These are phyloP conservation scores for Naganishia vishniacii DNA, from an alignment of 768 basidiomycete species.

Conservation along the genomic window DNA sequence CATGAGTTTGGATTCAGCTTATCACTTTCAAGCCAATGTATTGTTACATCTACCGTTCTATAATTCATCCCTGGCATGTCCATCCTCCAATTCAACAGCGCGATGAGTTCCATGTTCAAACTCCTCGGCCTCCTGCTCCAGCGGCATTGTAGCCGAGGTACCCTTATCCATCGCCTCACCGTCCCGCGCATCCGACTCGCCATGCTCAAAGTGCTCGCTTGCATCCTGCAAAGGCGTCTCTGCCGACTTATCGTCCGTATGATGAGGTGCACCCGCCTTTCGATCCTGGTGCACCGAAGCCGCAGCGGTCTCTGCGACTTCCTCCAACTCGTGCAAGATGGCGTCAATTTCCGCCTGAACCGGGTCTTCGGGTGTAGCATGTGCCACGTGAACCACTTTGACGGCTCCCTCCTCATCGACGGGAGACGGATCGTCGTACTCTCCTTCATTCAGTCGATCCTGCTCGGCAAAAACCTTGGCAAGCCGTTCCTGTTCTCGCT, in stretches of 20 bases:
- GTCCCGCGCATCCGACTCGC: background rate
- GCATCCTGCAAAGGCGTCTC: slow-evolving; percentile 20
- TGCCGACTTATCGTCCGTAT: slow-evolving; percentile 14
- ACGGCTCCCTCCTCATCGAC: slow-evolving; percentile 1
- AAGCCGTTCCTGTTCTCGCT: slow-evolving; percentile 27
- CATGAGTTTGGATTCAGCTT: too few relatives aligned
- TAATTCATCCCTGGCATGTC: slow-evolving; percentile 18
- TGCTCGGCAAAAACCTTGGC: slow-evolving; percentile 16
- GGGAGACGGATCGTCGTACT: slow-evolving; percentile 9
- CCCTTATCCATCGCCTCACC: background rate
- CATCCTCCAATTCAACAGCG: slow-evolving; percentile 13
- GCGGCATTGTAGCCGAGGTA: slow-evolving; percentile 24
- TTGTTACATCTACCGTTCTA: slow-evolving; percentile 3
- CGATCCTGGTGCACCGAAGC: background rate
- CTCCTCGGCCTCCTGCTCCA: slow-evolving; percentile 27
- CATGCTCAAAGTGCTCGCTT: slow-evolving; percentile 23
- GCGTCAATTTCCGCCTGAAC: slow-evolving; percentile 6
- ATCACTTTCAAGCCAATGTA: too few relatives aligned
- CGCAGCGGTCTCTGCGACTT: slow-evolving; percentile 1
- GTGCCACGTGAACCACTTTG: slow-evolving; percentile 5
- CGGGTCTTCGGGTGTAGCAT: slow-evolving; percentile 9
- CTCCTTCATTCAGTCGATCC: slow-evolving; percentile 19
- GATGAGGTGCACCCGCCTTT: background rate
- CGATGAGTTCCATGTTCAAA: slow-evolving; percentile 20
- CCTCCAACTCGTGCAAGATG: background rate